Base-by-base conservation (phyloP, 257 asterid species). In the Eustoma russellianum region DNA sequence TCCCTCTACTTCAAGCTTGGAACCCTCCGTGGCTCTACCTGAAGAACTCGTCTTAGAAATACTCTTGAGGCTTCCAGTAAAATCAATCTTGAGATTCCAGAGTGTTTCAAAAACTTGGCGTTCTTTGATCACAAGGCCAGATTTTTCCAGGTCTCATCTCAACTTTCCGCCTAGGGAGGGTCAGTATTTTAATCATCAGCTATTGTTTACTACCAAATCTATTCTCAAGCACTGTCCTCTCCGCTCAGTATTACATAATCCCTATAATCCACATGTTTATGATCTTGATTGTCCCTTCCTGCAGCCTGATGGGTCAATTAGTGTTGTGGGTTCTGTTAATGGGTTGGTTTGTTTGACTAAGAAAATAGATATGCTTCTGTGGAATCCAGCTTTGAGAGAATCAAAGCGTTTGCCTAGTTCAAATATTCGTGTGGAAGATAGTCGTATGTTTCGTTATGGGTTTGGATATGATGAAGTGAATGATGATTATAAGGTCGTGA, bases 401-500 rank as follows among this genome's bases (percentile, higher is more conserved):
- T n/a, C n/a, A n/a, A n/a, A n/a, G n/a, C n/a, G n/a, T n/a, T n/a
- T n/a, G n/a, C n/a, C n/a, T n/a, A n/a, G n/a, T n/a, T n/a, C n/a
- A n/a, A n/a, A n/a, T n/a, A n/a, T n/a, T n/a, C n/a, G n/a, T n/a
- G n/a, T n/a, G n/a, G n/a, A n/a, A n/a, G n/a, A n/a, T n/a, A n/a
- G n/a, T n/a, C n/a, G n/a, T n/a, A n/a, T n/a, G n/a, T n/a, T 61
- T 6, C 14, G 64, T 3, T 66, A 55, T 48, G 80, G 74, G 13
- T 70, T 74, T 35, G 80, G 77, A 41, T 70, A 66, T 17, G 71
- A 66, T 52, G 47, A 7, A 50, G 7, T 18, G 17, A 56, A 45
- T 56, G 66, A 64, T 34, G 78, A 73, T 52, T 86, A 83, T 52
- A 83, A 83, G 45, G 73, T 79, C 13, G 90, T 84, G 52, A 87